phyloP scores from a whole-genome alignment of 1,139 yeast genomes.

The Blastobotrys buckinghamii region DNA sequence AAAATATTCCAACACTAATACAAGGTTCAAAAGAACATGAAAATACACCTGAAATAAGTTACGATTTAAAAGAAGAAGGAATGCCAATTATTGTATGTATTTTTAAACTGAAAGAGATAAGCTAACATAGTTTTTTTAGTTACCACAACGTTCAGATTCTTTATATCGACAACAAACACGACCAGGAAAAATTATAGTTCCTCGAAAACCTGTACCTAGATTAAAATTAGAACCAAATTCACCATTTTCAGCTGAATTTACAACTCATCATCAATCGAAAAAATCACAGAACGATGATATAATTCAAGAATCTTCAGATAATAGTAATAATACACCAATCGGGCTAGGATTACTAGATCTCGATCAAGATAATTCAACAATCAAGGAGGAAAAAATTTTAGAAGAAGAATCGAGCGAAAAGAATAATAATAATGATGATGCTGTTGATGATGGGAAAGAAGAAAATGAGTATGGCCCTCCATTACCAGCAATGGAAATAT shows the following conservation, averaged over 20 bases:
- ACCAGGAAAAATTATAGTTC: constrained; percentile 6
- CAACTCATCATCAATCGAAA: not conserved
- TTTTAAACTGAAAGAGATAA: not conserved
- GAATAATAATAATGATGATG: not conserved
- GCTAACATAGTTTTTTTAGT: not conserved
- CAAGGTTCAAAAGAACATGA: not conserved
- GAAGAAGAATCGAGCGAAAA: not conserved
- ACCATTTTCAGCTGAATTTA: constrained; percentile 10
- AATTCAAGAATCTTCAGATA: not conserved
- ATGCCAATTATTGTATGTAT: constrained; percentile 4
- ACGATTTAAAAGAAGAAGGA: not conserved
- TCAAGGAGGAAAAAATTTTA: constrained; percentile 1
- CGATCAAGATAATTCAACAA: not conserved
- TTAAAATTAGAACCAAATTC: constrained; percentile 14
- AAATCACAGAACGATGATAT: not conserved
- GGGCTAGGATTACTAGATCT: constrained; percentile 11
- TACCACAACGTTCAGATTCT: constrained; percentile 7
- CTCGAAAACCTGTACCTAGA: constrained; percentile 14
- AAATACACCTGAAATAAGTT: too few relatives aligned
- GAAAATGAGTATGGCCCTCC: constrained; percentile 7
- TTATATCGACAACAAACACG: not conserved
- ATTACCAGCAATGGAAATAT: constrained; percentile 2
- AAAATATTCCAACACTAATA: not conserved
- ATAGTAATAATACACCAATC: constrained; percentile 1
- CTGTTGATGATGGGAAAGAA: not conserved